Conservation (phyloP, 2,329 filamentous ascomycete species). For the Esteya vermicola region DNA sequence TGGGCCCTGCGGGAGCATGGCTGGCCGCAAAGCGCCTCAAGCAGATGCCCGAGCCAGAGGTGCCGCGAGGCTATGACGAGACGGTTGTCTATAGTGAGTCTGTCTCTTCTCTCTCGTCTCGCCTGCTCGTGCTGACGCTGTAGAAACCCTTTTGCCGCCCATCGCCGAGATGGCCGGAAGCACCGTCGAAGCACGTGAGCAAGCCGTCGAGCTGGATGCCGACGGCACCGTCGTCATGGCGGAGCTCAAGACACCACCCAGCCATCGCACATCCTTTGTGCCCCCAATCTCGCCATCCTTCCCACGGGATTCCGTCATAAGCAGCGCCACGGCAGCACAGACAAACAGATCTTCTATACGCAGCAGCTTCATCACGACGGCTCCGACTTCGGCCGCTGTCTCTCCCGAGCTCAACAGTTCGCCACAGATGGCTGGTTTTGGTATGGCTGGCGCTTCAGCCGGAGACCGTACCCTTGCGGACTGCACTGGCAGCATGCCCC, state of each 20-base stretch:
- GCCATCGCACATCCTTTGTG: neutral
- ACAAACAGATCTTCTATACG: too few species aligned
- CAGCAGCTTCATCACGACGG: too few species aligned
- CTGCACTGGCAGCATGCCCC: neutral
- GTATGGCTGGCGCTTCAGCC: neutral
- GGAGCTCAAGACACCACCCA: slow-evolving; percentile 8
- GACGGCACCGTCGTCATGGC: neutral
- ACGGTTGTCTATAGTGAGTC: neutral
- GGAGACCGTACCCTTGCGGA: neutral
- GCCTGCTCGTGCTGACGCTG: neutral
- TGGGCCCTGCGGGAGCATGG: too few species aligned
- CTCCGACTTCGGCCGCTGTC: too few species aligned
- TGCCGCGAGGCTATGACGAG: too few species aligned
- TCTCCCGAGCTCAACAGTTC: slow-evolving; percentile 2
- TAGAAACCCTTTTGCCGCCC: slow-evolving; percentile 2
- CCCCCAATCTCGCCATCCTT: slow-evolving; percentile 1
- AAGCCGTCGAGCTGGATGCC: slow-evolving; percentile 7
- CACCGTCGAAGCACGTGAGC: neutral
- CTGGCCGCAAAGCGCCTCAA: too few species aligned
- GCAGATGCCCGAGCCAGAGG: too few species aligned
- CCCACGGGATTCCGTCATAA: neutral
- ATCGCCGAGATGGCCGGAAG: neutral
- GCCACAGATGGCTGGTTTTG: neutral
- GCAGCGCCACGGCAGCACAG: too few species aligned
- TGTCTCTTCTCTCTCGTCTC: neutral